These are phyloP conservation scores for Paracoccidioides lutzii DNA, from an alignment of 2,329 filamentous ascomycete genomes.

Conservation along the genomic window DNA sequence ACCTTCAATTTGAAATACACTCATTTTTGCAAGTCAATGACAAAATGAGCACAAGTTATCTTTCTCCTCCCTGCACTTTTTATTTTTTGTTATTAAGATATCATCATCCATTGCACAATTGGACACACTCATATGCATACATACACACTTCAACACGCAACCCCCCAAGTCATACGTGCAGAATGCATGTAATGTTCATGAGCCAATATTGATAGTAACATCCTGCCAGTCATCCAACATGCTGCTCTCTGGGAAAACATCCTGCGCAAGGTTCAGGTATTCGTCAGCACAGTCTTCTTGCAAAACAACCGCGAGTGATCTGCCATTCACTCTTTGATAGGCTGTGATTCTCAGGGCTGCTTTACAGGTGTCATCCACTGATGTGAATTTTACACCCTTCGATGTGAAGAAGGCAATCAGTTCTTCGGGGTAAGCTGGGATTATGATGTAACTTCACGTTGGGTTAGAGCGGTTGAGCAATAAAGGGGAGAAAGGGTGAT, in stretches of 20 bases:
- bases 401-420: slow-evolving; percentile 31
- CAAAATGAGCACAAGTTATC: too few relatives aligned
- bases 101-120: too few relatives aligned
- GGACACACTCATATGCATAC: neutral
- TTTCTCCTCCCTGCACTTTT: too few relatives aligned
- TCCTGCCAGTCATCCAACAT: slow-evolving; percentile 43
- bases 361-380: slow-evolving; percentile 28
- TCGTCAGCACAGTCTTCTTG: slow-evolving; percentile 19
- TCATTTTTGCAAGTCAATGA: too few relatives aligned
- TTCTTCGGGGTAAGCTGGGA: slow-evolving; percentile 6
- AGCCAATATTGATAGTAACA: slow-evolving; percentile 44
- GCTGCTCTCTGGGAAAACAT: slow-evolving; percentile 21
- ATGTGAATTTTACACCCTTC: slow-evolving; percentile 16
- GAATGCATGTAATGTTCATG: neutral
- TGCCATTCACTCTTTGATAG: slow-evolving; percentile 20
- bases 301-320: slow-evolving; percentile 23
- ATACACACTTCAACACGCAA: neutral
- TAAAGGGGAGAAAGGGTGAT: slow-evolving; percentile 17
- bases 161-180: neutral
- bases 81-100: too few relatives aligned
- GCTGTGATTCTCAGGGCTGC: slow-evolving; percentile 18
- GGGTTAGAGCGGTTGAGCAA: slow-evolving; percentile 12
- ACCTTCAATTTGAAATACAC: too few relatives aligned
- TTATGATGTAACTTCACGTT: slow-evolving; percentile 4
- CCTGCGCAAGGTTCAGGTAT: slow-evolving; percentile 24